Conservation (phyloP, 371 early-diverging fungal species). For the Mucor racemosus region DNA sequence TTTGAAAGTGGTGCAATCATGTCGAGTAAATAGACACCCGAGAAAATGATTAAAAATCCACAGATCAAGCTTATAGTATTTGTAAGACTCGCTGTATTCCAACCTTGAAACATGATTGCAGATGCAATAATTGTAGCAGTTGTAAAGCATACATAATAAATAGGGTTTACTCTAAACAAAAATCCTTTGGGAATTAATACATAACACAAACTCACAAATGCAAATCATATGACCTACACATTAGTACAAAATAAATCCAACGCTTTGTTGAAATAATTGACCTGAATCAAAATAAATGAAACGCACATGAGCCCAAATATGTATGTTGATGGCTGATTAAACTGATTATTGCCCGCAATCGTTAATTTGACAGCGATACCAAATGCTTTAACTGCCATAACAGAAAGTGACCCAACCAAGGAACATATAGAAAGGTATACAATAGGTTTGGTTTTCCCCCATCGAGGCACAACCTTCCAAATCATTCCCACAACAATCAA, state of each 20-base stretch:
- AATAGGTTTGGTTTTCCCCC: slow-evolving; percentile 79
- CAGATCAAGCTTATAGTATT: slow-evolving; percentile 82
- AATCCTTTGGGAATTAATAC: background rate
- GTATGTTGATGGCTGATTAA: slow-evolving; percentile 83
- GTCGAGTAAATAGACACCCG: slow-evolving; percentile 83
- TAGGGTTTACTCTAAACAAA: slow-evolving; percentile 73
- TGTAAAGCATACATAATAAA: slow-evolving; percentile 93
- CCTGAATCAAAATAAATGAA: slow-evolving; percentile 81
- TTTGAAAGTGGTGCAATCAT: slow-evolving; percentile 34
- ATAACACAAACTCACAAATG: background rate
- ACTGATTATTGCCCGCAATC: slow-evolving; percentile 88
- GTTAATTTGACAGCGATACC: slow-evolving; percentile 91
- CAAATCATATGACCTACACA: slow-evolving; percentile 53
- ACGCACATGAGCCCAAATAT: slow-evolving; percentile 79
- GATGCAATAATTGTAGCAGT: slow-evolving; percentile 91
- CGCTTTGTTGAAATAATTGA: slow-evolving; percentile 97
- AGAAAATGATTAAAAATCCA: slow-evolving; percentile 90
- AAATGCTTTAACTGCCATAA: slow-evolving; percentile 90
- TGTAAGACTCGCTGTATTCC: slow-evolving; percentile 71
- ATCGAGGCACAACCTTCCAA: slow-evolving; percentile 74
- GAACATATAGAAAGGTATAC: slow-evolving; percentile 89
- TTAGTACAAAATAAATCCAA: slow-evolving; percentile 88
- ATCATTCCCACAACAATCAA: slow-evolving; percentile 71
- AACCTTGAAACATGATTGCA: slow-evolving; percentile 88
- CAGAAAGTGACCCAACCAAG: slow-evolving; percentile 86